Conservation (phyloP, 148 eudicot genomes). For the Arbutus unedo region DNA sequence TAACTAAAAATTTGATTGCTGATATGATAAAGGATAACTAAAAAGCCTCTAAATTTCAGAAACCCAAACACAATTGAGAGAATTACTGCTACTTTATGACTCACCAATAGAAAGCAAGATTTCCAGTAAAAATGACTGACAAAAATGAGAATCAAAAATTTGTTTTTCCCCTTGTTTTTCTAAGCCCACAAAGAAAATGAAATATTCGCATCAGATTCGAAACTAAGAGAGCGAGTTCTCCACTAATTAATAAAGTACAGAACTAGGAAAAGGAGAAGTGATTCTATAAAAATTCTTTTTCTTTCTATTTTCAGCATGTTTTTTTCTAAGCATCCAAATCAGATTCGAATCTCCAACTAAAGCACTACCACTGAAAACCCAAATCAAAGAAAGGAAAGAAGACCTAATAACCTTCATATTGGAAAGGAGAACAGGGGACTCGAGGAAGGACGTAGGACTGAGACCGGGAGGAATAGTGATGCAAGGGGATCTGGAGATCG, state of each 20-base stretch:
- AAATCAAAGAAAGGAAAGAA: not conserved
- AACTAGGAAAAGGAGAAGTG: not conserved
- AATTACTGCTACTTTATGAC: not conserved
- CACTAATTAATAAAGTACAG: not conserved
- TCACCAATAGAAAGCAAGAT: not conserved
- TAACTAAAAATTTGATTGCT: constrained; percentile 16
- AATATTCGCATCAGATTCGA: not conserved
- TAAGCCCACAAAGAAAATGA: constrained; percentile 1
- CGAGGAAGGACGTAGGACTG: constrained; percentile 91
- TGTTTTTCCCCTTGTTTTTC: not conserved
- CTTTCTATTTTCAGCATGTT: not conserved
- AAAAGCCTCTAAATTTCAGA: not conserved
- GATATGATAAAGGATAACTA: not conserved
- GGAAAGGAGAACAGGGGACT: constrained; percentile 90
- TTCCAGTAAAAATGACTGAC: not conserved
- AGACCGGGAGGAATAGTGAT: constrained; percentile 79
- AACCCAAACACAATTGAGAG: not conserved
- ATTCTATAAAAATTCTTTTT: not conserved
- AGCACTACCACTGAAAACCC: not conserved
- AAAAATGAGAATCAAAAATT: not conserved
- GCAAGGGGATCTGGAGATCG: constrained; percentile 76
- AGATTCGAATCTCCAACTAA: constrained; percentile 8
- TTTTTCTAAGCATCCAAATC: constrained; percentile 12
- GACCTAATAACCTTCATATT: constrained; percentile 56
- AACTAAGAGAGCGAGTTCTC: not conserved